Evolutionary conservation across 2,329 filamentous ascomycete genomes (phyloP), one percentile per base, ranked within the genome.

Genomic region (Aspergillus neoniger): DNA sequence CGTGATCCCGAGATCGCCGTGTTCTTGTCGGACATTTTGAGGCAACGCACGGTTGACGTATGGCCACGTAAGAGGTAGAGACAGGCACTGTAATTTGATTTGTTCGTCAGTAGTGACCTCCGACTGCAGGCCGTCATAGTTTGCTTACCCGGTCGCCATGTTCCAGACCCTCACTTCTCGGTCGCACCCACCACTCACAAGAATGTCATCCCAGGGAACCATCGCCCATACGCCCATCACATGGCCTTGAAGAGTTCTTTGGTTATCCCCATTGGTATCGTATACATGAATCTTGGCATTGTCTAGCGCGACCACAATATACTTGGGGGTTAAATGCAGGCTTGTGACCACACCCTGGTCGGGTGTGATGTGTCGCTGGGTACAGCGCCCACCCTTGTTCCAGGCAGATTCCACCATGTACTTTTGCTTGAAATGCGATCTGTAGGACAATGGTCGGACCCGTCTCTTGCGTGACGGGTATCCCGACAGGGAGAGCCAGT

Each of bases 151-250:
- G 63, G 91, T 96, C 54, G 88, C 88, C 82, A 99, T 88, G 72
- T 99, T 91, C 95, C 95, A 99, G 5, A 99, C 95, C 59, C 95
- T 86, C 28, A 99, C 95, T 73, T 99, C 95, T 62, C 95, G 87
- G 79, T 99, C 95, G 74, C 95, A 99, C 5, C 95, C 95, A 69
- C 95, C 95, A 70, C 92, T 97, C 62, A 99, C 95, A 63, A 99
- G 83, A 56, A 91, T 90, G 74, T 99, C 94, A 61, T 91, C 94
- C 91, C 93, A 97, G 6, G 95, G 95, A 23, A 99, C 92, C 94
- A 99, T 98, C 52, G 95, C 95, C 95, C 95, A 99, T 19, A 99
- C 95, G 43, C 95, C 95, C 95, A 99, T 99, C 48, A 98, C 91
- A 79, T 99, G 95, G 10, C 95, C 95, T 72, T 95, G 90, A 28